A percentile compares a stretch with the other conserved stretches of the same genome.
Evolutionary conservation across 2,329 filamentous ascomycete genomes (phyloP).

Genomic region (Ophiocordyceps sinensis): DNA sequence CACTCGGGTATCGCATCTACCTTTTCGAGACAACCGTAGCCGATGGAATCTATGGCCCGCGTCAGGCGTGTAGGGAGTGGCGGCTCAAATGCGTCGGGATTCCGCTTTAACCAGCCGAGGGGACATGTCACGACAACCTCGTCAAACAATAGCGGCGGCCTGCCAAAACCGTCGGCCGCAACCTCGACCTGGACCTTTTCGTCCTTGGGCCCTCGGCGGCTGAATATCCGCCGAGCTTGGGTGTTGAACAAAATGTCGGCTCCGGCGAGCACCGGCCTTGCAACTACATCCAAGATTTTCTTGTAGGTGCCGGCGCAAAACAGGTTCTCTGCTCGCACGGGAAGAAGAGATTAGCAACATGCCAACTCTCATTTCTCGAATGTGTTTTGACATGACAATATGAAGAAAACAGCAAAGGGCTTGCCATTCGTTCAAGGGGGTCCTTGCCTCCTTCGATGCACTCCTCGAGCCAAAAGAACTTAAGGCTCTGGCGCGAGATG

Average conservation of each 20-base stretch:
- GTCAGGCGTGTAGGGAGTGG: conserved; percentile 40
- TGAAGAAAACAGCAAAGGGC: background rate
- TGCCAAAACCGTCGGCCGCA: conserved; percentile 18
- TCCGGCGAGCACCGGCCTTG: conserved; percentile 37
- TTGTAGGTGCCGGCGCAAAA: conserved; percentile 46
- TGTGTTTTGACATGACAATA: background rate
- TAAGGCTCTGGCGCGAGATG: conserved; percentile 50
- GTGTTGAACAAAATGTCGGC: conserved; percentile 39
- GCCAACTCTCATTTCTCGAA: background rate
- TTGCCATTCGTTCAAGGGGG: background rate
- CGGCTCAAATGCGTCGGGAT: conserved; percentile 45
- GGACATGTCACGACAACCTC: conserved; percentile 55
- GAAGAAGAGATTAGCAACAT: background rate
- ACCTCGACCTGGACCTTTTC: conserved; percentile 29
- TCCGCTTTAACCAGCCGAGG: conserved; percentile 52
- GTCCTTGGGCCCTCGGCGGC: conserved; percentile 8
- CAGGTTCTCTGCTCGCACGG: conserved; percentile 33
- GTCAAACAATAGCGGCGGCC: conserved; percentile 36
- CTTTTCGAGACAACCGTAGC: conserved; percentile 61
- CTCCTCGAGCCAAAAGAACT: conserved; percentile 67
- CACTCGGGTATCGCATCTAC: conserved; percentile 10
- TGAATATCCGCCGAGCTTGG: conserved; percentile 28
- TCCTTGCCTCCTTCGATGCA: conserved; percentile 53
- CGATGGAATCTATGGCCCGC: conserved; percentile 47
- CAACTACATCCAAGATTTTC: conserved; percentile 42